Percentiles rank a stretch among this genome's conserved stretches.
Evolutionary conservation across 1,139 yeast species (phyloP).

Genomic region (Protomyces inundatus): DNA sequence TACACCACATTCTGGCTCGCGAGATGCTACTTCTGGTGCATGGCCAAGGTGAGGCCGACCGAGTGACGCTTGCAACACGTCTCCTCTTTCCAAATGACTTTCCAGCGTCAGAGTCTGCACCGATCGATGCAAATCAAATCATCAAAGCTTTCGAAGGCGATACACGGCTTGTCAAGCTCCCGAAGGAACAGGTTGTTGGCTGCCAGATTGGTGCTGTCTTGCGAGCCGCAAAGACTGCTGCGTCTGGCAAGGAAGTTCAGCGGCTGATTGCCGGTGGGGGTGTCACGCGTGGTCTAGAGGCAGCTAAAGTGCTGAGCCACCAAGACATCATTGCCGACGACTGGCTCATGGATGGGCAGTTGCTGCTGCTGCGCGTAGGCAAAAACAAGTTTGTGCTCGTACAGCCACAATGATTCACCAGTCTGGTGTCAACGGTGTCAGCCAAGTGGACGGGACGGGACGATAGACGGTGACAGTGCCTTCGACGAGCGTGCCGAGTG

Average conservation of each 20-base stretch:
- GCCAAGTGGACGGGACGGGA: conserved; percentile 41
- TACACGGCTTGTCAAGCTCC: conserved; percentile 49
- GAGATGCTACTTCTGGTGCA: conserved; percentile 85
- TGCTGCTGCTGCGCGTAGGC: conserved; percentile 68
- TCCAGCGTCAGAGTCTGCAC: conserved; percentile 44
- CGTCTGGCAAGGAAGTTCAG: conserved; percentile 51
- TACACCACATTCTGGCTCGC: conserved; percentile 70
- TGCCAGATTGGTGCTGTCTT: conserved; percentile 36
- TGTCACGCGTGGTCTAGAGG: conserved; percentile 59
- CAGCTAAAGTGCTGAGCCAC: conserved; percentile 51
- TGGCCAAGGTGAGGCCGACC: conserved; percentile 69
- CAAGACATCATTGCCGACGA: conserved; percentile 49
- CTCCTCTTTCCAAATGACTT: conserved; percentile 59
- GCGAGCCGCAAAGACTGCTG: neutral
- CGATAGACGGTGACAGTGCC: conserved; percentile 54
- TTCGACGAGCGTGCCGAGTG: conserved; percentile 44
- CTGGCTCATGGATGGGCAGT: conserved; percentile 54
- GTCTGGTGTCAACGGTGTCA: neutral
- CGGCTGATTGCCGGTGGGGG: conserved; percentile 67
- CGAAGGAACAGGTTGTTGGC: conserved; percentile 41
- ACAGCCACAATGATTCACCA: neutral
- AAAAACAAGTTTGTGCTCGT: conserved; percentile 42
- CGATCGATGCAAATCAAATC: conserved; percentile 50
- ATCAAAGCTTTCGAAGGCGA: conserved; percentile 58
- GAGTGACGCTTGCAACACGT: conserved; percentile 59